Conservation (phyloP, 1,139 yeast species). For the Blastobotrys proliferans region DNA sequence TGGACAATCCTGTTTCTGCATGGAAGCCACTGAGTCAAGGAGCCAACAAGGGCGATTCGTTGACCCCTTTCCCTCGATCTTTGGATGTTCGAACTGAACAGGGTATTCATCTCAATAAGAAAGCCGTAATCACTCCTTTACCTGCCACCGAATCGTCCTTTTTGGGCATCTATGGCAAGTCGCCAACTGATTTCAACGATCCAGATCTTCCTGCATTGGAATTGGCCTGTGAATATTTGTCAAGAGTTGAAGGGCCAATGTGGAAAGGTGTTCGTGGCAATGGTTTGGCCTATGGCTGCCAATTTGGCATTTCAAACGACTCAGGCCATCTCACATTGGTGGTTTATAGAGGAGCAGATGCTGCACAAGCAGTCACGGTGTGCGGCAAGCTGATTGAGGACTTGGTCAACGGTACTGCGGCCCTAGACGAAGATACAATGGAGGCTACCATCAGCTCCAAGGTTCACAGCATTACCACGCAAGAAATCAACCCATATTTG, state of each 20-base stretch:
- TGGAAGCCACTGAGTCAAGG: constrained; percentile 50
- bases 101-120: constrained; percentile 51
- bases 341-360: constrained; percentile 82
- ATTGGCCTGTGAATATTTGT: constrained; percentile 71
- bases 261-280: constrained; percentile 97
- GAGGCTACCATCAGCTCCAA: constrained; percentile 74
- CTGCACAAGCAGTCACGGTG: constrained; percentile 62
- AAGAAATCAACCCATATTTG: constrained; percentile 50
- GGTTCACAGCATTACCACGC: constrained; percentile 65
- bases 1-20: constrained; percentile 53
- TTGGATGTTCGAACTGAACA: constrained; percentile 50
- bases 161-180: constrained; percentile 54
- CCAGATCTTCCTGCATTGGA: constrained; percentile 69
- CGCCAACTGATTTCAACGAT: constrained; percentile 61
- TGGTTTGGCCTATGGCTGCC: constrained; percentile 91
- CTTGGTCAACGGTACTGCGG: constrained; percentile 48
- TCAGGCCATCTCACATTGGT: constrained; percentile 62
- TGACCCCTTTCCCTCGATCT: constrained; percentile 36
- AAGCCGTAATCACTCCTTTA: constrained; percentile 64
- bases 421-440: constrained; percentile 55
- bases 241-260: constrained; percentile 93
- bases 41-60: not conserved
- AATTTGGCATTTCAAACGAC: constrained; percentile 55
- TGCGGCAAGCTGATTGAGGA: constrained; percentile 65
- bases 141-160: constrained; percentile 90